Evolutionary conservation across 2,329 filamentous ascomycete genomes (phyloP), one percentile per base, ranked within the genome.

Genomic region (Teratosphaeria destructans): DNA sequence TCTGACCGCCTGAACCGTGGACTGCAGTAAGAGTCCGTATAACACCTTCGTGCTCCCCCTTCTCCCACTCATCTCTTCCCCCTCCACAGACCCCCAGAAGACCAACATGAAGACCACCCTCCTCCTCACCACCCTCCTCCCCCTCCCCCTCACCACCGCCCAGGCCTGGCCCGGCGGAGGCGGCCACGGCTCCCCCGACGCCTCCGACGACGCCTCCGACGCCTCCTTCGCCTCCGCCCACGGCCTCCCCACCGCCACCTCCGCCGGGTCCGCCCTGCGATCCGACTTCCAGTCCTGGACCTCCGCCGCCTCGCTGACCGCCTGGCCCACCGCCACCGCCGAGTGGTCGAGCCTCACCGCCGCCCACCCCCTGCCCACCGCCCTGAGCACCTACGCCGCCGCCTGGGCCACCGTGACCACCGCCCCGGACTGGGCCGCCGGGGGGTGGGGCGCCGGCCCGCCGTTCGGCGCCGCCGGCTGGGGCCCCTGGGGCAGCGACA

Each of bases 401-500:
- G 61, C 57, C 47, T 65, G 62, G 60, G 12, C 14, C 26, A 62
- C 52, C 11, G 27, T 57, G 27, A 60, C 58, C 3, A 62, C 61
- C 3, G 7, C 7, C 32, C 55, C 55, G 2, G 11, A 16, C 26
- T 43, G 55, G 52, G 52, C 19, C 19, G 19, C 19, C 27, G 19
- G 43, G 3, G 29, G 29, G 29, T 43, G 55, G 52, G 52, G 1
- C 19, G 19, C 19, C 67, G 26, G 43, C 16, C 23, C 43, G 16
- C 43, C 43, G 5, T 69, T 69, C 55, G 69, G 69, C 16, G 57
- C 62, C 10, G 64, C 63, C 34, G 70, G 71, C 19, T 72, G 70
- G 69, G 71, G 71, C 27, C 67, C 69, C 11, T 72, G 71, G 71
- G 64, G 62, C 5, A 65, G 61, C 29, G 63, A 56, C 26, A 67